Evolutionary conservation across 192 early-diverging fungal genomes (phyloP), one percentile per base, ranked within the genome.

Genomic region (Paraglomus occultum): DNA sequence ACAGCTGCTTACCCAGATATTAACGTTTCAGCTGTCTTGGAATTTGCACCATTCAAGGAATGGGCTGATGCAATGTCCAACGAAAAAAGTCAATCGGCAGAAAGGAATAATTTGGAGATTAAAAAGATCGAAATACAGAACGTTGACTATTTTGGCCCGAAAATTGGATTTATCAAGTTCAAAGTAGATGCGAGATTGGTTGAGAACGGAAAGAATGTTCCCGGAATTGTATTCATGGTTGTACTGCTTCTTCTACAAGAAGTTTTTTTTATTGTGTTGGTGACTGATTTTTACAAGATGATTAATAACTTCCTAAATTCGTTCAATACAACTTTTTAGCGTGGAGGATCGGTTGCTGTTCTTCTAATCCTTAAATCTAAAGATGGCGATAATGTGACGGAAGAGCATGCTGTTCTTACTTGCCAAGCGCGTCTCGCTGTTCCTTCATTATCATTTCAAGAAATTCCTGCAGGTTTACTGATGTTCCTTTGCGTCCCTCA

Each of bases 221-320:
- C 92, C 4, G 92, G 92, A 0, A 78, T 92, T 44, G 83, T 92
- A 47, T 95, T 95, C 76, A 85, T 91, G 86, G 85, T 87, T 79
- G 62, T 10, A 42, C 14, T 51, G 8, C 52, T 38, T 51, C 23
- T 40, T 43, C 22, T 40, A 51, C 8, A 9, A 45, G 46, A 20
- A n/a, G n/a, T n/a, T n/a, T n/a, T n/a, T n/a, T n/a, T 8, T 12
- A 46, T 2, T 64, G 48, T 40, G 15, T 57, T 57, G 50, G 50
- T 1, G 2, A 14, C 38, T 7, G 11, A 20, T 57, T 31, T 57
- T 57, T 18, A 11, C 54, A 57, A 57, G 20, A 57, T n/a, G 12
- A 51, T 51, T n/a, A n/a, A n/a, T 18, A n/a, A 51, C 50, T 51
- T 18, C 3, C 31, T 3, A 1, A 31, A 31, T 31, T 31, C 3